Percentiles rank a stretch among this genome's conserved stretches.
These are phyloP conservation scores for Debaryomycetaceae sp. DNA, from an alignment of 1,139 yeast genomes.

Conservation along the genomic window DNA sequence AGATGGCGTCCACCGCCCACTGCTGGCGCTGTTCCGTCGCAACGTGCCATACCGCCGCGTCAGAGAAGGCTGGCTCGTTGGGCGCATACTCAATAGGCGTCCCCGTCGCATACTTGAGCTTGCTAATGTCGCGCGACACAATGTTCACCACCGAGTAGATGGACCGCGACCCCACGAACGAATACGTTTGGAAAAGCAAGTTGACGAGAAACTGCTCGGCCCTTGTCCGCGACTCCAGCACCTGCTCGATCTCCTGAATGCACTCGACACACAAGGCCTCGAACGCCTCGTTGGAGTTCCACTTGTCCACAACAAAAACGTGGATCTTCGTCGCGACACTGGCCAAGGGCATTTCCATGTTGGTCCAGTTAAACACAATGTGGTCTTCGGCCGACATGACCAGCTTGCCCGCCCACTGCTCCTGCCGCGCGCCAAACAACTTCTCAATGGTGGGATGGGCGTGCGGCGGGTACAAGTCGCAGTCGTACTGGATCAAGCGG, in stretches of 20 bases:
- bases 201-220: constrained; percentile 42
- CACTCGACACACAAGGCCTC: constrained; percentile 23
- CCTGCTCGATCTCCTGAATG: constrained; percentile 10
- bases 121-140: constrained; percentile 43
- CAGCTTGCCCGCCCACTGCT: constrained; percentile 14
- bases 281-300: constrained; percentile 31
- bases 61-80: constrained; percentile 24
- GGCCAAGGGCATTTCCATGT: constrained; percentile 26
- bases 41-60: constrained; percentile 29
- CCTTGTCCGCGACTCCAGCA: constrained; percentile 19
- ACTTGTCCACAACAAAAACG: constrained; percentile 31
- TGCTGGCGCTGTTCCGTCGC: constrained; percentile 20
- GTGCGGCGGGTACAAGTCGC: constrained; percentile 24
- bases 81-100: constrained; percentile 17
- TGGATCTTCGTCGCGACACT: constrained; percentile 29
- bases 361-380: constrained; percentile 25
- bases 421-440: constrained; percentile 22
- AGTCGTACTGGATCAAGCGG: constrained; percentile 24
- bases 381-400: constrained; percentile 31
- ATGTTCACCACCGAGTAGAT: constrained; percentile 75
- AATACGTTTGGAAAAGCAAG: constrained; percentile 58
- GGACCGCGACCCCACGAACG: constrained; percentile 82
- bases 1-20: constrained; percentile 51
- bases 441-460: constrained; percentile 19
- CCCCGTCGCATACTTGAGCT: constrained; percentile 37